These are phyloP conservation scores for Sophora flavescens DNA, from an alignment of 306 rosid genomes.

Conservation along the genomic window DNA sequence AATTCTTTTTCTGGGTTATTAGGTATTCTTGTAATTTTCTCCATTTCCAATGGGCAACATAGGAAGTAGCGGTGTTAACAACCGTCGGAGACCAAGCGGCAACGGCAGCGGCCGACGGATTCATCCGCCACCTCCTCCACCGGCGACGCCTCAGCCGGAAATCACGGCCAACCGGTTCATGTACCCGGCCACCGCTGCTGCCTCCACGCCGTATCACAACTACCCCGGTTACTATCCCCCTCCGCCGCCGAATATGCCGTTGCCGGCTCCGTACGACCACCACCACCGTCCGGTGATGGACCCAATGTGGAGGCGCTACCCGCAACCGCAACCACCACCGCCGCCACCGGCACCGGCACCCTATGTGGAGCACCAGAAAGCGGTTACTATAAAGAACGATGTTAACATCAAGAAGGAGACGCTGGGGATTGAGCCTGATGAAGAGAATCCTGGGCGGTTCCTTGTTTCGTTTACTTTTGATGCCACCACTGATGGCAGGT, in stretches of 20 bases:
- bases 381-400: slow-evolving; percentile 88
- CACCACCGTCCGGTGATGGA: slow-evolving; percentile 70
- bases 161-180: slow-evolving; percentile 66
- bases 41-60: slow-evolving; percentile 77
- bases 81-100: slow-evolving; percentile 66
- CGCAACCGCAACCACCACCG: neutral
- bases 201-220: slow-evolving; percentile 73
- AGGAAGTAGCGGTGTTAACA: slow-evolving; percentile 63
- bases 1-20: neutral
- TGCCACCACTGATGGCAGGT: slow-evolving; percentile 94
- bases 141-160: slow-evolving; percentile 73
- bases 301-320: slow-evolving; percentile 78
- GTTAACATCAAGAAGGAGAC: slow-evolving; percentile 93
- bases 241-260: slow-evolving; percentile 61
- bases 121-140: slow-evolving; percentile 70
- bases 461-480: slow-evolving; percentile 83
- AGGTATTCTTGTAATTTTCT: slow-evolving; percentile 3
- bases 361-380: slow-evolving; percentile 90
- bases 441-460: slow-evolving; percentile 68
- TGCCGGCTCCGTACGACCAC: slow-evolving; percentile 83
- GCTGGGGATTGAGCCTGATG: slow-evolving; percentile 77
- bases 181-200: slow-evolving; percentile 46
- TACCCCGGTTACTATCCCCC: slow-evolving; percentile 73
- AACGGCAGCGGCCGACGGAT: slow-evolving; percentile 57
- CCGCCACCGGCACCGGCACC: slow-evolving; percentile 52